Conservation (phyloP, 1,139 yeast species). For the Taiozyma sp. region DNA sequence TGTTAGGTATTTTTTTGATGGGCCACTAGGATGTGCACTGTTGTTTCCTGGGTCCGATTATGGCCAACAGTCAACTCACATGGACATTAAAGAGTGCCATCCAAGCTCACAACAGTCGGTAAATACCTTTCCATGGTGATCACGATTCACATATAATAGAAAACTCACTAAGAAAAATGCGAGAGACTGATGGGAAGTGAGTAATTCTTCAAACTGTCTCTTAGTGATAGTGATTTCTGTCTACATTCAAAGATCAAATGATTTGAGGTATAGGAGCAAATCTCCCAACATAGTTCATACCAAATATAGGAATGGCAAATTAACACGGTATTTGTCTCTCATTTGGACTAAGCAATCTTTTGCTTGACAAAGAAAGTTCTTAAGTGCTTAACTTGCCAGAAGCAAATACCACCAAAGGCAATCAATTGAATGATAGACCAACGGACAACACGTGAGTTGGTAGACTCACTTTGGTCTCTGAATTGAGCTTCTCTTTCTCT, state of each 20-base stretch:
- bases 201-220: too few species aligned
- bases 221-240: neutral
- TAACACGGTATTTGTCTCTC: neutral
- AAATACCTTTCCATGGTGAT: too few species aligned
- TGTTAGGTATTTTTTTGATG: neutral
- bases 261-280: neutral
- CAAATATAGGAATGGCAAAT: neutral
- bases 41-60: too few species aligned
- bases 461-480: slow-evolving; percentile 61
- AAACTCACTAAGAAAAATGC: too few species aligned
- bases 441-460: slow-evolving; percentile 56
- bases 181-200: too few species aligned
- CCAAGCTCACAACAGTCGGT: too few species aligned
- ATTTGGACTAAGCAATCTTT: slow-evolving; percentile 43
- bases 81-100: too few species aligned
- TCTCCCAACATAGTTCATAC: neutral
- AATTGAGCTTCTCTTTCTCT: slow-evolving; percentile 66
- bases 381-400: slow-evolving; percentile 63
- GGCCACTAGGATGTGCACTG: too few species aligned
- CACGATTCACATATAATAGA: too few species aligned
- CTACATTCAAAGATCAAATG: neutral
- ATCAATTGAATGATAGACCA: slow-evolving; percentile 61
- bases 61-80: too few species aligned
- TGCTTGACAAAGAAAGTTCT: slow-evolving; percentile 62
- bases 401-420: slow-evolving; percentile 51